Evolutionary conservation across 2,329 filamentous ascomycete species (phyloP), one percentile per base, ranked within the genome.

Genomic region (Alternaria sp.): DNA sequence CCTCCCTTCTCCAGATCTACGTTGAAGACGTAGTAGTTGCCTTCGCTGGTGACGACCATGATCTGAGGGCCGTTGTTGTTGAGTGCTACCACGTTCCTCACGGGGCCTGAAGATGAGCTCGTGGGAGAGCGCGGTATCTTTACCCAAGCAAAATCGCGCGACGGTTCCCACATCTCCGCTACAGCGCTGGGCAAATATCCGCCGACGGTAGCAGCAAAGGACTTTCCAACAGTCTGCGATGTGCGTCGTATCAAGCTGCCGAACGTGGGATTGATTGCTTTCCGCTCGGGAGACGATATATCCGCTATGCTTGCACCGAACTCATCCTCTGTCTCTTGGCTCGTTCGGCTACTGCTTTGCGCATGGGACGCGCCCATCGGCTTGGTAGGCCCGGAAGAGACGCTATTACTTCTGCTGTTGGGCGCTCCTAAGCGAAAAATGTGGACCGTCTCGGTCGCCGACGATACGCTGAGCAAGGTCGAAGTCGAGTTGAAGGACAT

Each of bases 401-500:
- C 61, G 49, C 75, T 77, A 50, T 72, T 74, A 41, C 72, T 75
- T 11, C 75, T 68, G 45, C 72, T 73, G 53, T 75, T 72, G 2
- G 73, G 71, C 11, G 65, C 62, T 4, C 71, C 70, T 51, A 99
- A 84, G 54, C 93, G 92, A 81, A 99, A 99, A 51, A 99, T 93
- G 76, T 99, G 95, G 9, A 99, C 90, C 0, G 95, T 99, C 72
- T 99, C 95, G 0, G 93, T 96, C 1, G 93, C 93, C 3, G 94
- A 98, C 5, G 95, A 98, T 39, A 99, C 93, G 72, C 93, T 97
- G 34, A 99, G 86, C 10, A 99, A 83, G 1, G 93, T 97, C 2
- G 93, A 96, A 58, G 91, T 93, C 49, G 93, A 88, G 77, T 99
- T 99, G 80, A 99, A 99, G 1, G 93, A 96, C 93, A 99, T 97